These are phyloP conservation scores for Inosperma sp. DNA, from an alignment of 768 basidiomycete species.

Conservation along the genomic window DNA sequence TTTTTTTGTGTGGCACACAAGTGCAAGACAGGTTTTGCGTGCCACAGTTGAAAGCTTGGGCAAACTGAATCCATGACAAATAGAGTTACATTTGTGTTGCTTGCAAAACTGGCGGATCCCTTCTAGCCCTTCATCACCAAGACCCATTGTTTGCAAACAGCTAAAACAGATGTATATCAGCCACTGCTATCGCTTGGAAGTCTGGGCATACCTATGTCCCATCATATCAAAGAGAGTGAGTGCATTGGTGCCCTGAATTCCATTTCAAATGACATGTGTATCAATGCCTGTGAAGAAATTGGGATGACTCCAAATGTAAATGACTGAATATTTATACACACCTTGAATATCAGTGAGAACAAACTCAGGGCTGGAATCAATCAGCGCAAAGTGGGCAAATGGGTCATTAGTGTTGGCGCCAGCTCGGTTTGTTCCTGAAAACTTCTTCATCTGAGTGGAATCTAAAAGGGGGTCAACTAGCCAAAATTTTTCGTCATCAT, in stretches of 20 bases:
- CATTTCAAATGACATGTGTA: neutral
- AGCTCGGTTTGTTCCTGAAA: conserved; percentile 6
- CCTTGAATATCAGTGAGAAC: conserved; percentile 17
- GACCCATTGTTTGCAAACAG: conserved; percentile 4
- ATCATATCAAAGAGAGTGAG: conserved; percentile 2
- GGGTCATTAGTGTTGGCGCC: conserved; percentile 10
- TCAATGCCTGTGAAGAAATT: neutral
- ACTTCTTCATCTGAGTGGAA: neutral
- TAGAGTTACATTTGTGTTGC: conserved; percentile 6
- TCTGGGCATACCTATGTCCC: conserved; percentile 1
- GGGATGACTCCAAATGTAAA: neutral
- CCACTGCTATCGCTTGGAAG: neutral
- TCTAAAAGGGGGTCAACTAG: conserved; percentile 5
- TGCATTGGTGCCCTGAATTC: neutral
- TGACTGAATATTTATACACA: neutral
- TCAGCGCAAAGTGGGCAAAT: conserved; percentile 14
- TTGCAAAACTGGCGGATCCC: conserved; percentile 4
- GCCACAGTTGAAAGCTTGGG: neutral
- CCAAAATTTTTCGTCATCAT: neutral
- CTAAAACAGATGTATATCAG: neutral
- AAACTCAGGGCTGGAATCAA: conserved; percentile 8
- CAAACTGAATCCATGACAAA: neutral
- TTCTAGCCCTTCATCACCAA: conserved; percentile 1
- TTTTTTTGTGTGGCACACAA: no score
- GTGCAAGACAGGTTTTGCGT: no score